phyloP scores from a whole-genome alignment of 352 stramenopile genomes.

The Globisporangium spiculum region DNA sequence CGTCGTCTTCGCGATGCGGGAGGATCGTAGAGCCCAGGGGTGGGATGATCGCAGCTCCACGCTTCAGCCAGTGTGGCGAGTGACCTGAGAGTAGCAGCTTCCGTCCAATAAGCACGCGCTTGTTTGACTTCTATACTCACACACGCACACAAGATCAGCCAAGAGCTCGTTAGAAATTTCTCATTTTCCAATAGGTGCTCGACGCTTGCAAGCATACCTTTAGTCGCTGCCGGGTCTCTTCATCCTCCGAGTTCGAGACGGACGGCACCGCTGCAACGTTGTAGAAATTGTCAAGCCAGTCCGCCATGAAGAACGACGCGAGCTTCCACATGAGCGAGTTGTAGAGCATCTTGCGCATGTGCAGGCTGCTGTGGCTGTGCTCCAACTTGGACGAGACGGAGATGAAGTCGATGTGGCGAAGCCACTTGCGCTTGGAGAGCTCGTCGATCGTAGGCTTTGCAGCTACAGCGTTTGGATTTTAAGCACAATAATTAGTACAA shows the following conservation, averaged over 20 bases:
- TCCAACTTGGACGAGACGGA: conserved; percentile 36
- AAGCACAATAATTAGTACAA: neutral
- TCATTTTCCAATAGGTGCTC: neutral
- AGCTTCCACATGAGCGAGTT: conserved; percentile 55
- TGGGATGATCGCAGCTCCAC: conserved; percentile 33
- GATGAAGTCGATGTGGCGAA: conserved; percentile 57
- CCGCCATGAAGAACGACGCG: conserved; percentile 38
- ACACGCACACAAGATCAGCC: neutral
- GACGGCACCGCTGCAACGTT: neutral
- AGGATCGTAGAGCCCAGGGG: conserved; percentile 32
- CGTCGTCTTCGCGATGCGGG: conserved; percentile 1
- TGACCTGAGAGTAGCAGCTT: conserved; percentile 17
- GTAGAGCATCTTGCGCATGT: conserved; percentile 23
- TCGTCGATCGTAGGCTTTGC: conserved; percentile 35
- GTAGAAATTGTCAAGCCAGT: conserved; percentile 27
- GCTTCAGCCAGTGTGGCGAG: conserved; percentile 24
- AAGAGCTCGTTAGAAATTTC: neutral
- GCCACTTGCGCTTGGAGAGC: conserved; percentile 47
- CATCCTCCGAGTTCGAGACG: conserved; percentile 24
- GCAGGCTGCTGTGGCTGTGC: conserved; percentile 3
- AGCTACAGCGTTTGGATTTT: conserved; percentile 15
- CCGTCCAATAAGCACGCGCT: conserved; percentile 12
- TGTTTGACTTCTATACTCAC: conserved; percentile 10
- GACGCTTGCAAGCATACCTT: conserved; percentile 3
- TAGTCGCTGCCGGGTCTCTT: conserved; percentile 22